phyloP scores from a whole-genome alignment of 2,329 filamentous ascomycete genomes.

The Ceratocystis lukuohia region DNA sequence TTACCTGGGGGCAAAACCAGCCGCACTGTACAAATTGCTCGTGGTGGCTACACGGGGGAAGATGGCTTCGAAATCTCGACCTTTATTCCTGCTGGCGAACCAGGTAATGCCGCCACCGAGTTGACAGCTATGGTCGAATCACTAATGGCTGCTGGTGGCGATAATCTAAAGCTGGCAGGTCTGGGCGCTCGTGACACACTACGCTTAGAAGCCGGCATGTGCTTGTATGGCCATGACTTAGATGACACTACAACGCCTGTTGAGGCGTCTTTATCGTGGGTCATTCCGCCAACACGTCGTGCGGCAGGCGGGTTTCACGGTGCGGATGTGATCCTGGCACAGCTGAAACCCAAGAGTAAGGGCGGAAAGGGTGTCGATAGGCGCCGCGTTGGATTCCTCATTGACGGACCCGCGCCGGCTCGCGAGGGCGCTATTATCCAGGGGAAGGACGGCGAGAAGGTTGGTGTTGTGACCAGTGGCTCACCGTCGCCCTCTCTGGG shows the following conservation, averaged over 20 bases:
- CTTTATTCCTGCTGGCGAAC: conserved; percentile 34
- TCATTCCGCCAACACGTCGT: conserved; percentile 67
- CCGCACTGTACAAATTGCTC: conserved; percentile 50
- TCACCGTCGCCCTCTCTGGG: conserved; percentile 75
- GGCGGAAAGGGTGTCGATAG: conserved; percentile 56
- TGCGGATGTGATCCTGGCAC: conserved; percentile 59
- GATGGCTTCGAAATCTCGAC: conserved; percentile 97
- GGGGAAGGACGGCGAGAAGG: conserved; percentile 45
- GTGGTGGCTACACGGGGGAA: conserved; percentile 93
- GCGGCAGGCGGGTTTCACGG: conserved; percentile 67
- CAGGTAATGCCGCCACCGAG: conserved; percentile 43
- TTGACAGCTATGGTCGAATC: conserved; percentile 46
- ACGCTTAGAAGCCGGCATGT: conserved; percentile 93
- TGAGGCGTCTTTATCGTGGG: conserved; percentile 53
- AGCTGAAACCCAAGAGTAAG: conserved; percentile 60
- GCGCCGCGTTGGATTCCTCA: conserved; percentile 65
- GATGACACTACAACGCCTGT: conserved; percentile 57
- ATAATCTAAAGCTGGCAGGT: conserved; percentile 62
- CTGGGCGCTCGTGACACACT: conserved; percentile 85
- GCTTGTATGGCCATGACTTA: conserved; percentile 97
- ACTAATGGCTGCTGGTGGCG: conserved; percentile 52
- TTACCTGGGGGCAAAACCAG: conserved; percentile 38
- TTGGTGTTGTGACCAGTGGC: conserved; percentile 78
- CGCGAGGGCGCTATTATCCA: conserved; percentile 78
- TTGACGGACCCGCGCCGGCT: conserved; percentile 69